Conservation (phyloP, 768 basidiomycete species). For the Suillus cothurnatus region DNA sequence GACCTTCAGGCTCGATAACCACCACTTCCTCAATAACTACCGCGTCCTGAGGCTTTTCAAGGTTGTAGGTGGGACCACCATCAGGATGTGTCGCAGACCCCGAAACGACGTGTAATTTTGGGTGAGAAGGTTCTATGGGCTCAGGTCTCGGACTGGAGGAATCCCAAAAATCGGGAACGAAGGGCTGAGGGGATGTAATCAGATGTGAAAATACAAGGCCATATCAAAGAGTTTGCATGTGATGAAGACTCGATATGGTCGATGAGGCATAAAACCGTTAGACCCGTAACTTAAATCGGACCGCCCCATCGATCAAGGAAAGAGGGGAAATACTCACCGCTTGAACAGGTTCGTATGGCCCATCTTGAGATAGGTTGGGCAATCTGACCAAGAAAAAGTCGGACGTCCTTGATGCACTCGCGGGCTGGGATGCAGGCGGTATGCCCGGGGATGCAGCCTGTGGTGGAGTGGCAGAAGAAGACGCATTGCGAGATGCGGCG, state of each 20-base stretch:
- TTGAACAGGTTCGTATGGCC: slow-evolving; percentile 48
- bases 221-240: slow-evolving; percentile 13
- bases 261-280: not conserved
- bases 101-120: slow-evolving; percentile 54
- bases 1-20: slow-evolving; percentile 3
- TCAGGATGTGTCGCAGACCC: slow-evolving; percentile 48
- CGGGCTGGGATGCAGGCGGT: slow-evolving; percentile 37
- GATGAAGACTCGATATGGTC: slow-evolving; percentile 12
- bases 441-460: slow-evolving; percentile 44
- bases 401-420: slow-evolving; percentile 21
- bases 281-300: not conserved
- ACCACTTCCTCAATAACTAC: slow-evolving; percentile 4
- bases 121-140: slow-evolving; percentile 29
- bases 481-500: slow-evolving; percentile 28
- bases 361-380: slow-evolving; percentile 54
- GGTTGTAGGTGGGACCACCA: slow-evolving; percentile 49
- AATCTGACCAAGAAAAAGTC: slow-evolving; percentile 52
- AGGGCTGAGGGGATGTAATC: slow-evolving; percentile 46
- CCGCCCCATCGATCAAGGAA: slow-evolving; percentile 9
- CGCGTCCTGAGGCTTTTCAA: slow-evolving; percentile 29
- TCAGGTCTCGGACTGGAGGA: slow-evolving; percentile 43
- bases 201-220: slow-evolving; percentile 12
- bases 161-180: slow-evolving; percentile 59
- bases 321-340: slow-evolving; percentile 47
- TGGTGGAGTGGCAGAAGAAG: slow-evolving; percentile 26